phyloP scores from a whole-genome alignment of 2,329 filamentous ascomycete species.

The Diplodia sapinea region DNA sequence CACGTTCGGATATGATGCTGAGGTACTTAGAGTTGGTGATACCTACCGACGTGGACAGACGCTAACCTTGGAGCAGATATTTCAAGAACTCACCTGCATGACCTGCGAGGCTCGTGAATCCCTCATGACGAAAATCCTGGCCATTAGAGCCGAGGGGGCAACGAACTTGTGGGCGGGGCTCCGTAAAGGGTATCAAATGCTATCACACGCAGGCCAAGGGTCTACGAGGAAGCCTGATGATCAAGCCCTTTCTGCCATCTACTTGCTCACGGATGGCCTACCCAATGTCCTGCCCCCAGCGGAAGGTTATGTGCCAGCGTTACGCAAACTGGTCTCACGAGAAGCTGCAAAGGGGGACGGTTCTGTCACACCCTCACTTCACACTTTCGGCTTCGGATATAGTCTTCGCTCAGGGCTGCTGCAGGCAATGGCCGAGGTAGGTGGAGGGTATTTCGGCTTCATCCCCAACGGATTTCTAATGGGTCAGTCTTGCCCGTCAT shows the following conservation, averaged over 20 bases:
- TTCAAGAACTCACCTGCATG: background rate
- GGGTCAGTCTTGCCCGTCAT: conserved; percentile 24
- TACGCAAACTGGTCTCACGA: conserved; percentile 45
- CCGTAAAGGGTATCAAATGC: conserved; percentile 45
- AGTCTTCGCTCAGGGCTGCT: conserved; percentile 59
- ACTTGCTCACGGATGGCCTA: conserved; percentile 57
- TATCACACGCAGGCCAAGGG: background rate
- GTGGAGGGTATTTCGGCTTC: conserved; percentile 64
- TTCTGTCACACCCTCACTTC: conserved; percentile 43
- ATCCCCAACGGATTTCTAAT: conserved; percentile 69
- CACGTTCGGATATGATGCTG: conserved; percentile 55
- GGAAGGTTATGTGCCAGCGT: conserved; percentile 61
- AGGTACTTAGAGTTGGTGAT: conserved; percentile 35
- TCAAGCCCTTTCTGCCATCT: conserved; percentile 43
- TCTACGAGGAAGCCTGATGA: background rate
- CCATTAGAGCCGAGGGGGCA: conserved; percentile 46
- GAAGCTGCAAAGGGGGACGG: conserved; percentile 33
- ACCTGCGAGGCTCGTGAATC: conserved; percentile 51
- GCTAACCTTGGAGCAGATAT: background rate
- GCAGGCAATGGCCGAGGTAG: conserved; percentile 65
- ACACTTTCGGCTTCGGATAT: conserved; percentile 64
- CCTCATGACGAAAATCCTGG: conserved; percentile 52
- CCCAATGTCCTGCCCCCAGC: conserved; percentile 59
- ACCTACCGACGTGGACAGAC: background rate
- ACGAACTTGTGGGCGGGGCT: conserved; percentile 68